These are phyloP conservation scores for Cyberlindnera mycetangii DNA, from an alignment of 805 yeast species.

Conservation along the genomic window DNA sequence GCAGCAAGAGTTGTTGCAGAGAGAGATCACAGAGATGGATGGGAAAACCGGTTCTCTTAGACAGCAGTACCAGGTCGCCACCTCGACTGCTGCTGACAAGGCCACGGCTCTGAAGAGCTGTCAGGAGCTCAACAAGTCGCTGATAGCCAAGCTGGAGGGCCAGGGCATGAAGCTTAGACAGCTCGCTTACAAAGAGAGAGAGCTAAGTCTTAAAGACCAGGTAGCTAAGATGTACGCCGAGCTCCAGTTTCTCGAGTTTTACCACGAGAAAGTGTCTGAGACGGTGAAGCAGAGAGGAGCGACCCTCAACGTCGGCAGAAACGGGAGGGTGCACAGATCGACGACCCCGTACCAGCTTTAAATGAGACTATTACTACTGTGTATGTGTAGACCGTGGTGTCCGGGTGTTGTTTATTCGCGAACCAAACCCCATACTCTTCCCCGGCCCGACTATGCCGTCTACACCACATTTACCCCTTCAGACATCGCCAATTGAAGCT, in stretches of 20 bases:
- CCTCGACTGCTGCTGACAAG: constrained; percentile 46
- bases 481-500: no score
- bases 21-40: background rate
- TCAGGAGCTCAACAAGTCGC: constrained; percentile 19
- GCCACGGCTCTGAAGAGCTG: constrained; percentile 1
- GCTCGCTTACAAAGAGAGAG: constrained; percentile 13
- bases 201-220: constrained; percentile 1
- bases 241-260: constrained; percentile 17
- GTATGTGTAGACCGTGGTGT: no score
- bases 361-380: background rate
- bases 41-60: constrained; percentile 29
- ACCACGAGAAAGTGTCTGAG: constrained; percentile 16
- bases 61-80: constrained; percentile 40
- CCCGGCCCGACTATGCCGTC: no score
- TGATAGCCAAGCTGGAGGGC: constrained; percentile 34
- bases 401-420: no score
- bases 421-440: no score
- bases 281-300: constrained; percentile 25
- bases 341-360: constrained; percentile 27
- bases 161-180: constrained; percentile 31
- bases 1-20: constrained; percentile 7
- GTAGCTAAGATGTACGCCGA: constrained; percentile 14
- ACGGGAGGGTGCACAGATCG: constrained; percentile 29
- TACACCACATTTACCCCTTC: no score
- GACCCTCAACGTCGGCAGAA: constrained; percentile 25